Base-by-base conservation (phyloP, 805 yeast species). In the Candida chilensis region DNA sequence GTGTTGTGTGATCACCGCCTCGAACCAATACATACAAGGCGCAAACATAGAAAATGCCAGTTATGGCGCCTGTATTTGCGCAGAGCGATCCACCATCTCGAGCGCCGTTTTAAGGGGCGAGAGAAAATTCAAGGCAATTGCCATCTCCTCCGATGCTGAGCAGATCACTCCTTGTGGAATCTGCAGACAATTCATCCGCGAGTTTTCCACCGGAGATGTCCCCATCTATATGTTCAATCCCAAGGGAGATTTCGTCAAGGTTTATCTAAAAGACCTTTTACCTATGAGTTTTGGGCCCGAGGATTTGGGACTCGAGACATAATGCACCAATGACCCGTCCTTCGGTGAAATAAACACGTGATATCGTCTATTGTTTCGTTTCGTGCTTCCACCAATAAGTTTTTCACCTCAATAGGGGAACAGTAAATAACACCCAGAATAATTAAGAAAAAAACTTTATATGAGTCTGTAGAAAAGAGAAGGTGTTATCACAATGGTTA, bases 41-140 rank as follows among this genome's bases (percentile, higher is more conserved):
- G 94, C 94, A 24, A 90, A 90, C 42, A 76, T 92, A 17, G 98
- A 90, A 50, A 92, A 90, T 50, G 97, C 96, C 3, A 75, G 92
- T 29, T 88, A 83, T 47, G 94, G 85, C 2, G 88, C 74, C 2
- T 67, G 76, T 1, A 71, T 80, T 16, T 82, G 94, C 49, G 94
- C 94, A 0, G 94, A 82, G 44, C 57, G 87, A 24, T 67, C 80
- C 1, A 77, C 90, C 0, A 60, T 78, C 2, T 64, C 67, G 9
- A 65, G 67, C 25, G 80, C 83, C 0, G 65, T 75, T 5, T 62
- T 64, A 33, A 24, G 42, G 25, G 74, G 74, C 0, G 53, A 60
- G 33, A 47, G 38, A 4, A 29, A 37, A 16, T 69, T 79, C 47
- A 60, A 55, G 35, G 84, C 82, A 2, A 57, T 85, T 33, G 94